Base-by-base conservation (phyloP, 148 eudicot genomes). In the Silene uniflora region DNA sequence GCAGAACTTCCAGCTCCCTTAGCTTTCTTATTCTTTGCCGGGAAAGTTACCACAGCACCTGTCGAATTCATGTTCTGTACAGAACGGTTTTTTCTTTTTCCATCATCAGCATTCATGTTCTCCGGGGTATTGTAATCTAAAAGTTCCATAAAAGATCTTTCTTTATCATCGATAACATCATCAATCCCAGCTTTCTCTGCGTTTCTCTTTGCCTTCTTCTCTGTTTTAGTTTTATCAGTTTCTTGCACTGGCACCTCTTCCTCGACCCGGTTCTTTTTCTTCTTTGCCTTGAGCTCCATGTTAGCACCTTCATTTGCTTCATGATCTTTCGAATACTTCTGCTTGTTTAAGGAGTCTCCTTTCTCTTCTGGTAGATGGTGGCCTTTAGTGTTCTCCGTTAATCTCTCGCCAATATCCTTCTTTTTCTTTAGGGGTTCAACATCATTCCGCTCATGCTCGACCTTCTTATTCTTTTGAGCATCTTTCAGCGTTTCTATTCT, bases 91-190 rank as follows among this genome's bases (percentile, higher is more conserved):
- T 47, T 52, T 67, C 73, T 76, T 21, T 77, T 69, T 47, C 24
- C 72, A 5, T 55, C 74, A 62, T n/a, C 42, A 12, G 78, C 64
- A 47, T 85, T 73, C 14, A 68, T 60, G 73, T 58, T 79, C 66
- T 78, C 84, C 49, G 75, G 54, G 27, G 71, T 59, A 73, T 80
- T 77, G 65, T 61, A 23, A 22, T 56, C 72, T 29, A 91, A 76
- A 72, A 93, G 85, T 44, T 88, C 91, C 24, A 67, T 18, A 80
- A 89, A 91, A 9, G 95, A 90, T 75, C 75, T 82, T n/a, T 88
- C 92, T 79, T 80, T 80, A 71, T 88, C 89, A 75, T 90, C 97
- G 73, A 91, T 84, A 55, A 71, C 67, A 76, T 83, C 67, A 74
- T 83, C 85, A 12, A 78, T 25, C 81, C 73, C 80, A 22, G 74